A percentile compares a stretch with the other conserved stretches of the same genome.
Evolutionary conservation across 2,329 filamentous ascomycete genomes (phyloP).

Genomic region (Pseudogymnoascus sp.): DNA sequence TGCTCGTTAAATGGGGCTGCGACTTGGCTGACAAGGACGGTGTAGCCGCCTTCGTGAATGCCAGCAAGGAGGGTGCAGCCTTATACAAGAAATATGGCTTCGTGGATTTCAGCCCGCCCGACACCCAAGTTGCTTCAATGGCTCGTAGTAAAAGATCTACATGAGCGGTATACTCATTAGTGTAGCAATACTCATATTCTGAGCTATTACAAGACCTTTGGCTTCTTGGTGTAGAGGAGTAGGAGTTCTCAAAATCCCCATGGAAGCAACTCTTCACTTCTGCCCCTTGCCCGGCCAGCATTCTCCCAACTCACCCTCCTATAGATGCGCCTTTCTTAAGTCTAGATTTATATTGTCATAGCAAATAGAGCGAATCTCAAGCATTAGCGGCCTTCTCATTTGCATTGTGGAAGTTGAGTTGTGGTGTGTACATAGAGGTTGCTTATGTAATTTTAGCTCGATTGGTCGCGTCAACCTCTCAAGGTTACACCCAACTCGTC

Average conservation of each 20-base stretch:
- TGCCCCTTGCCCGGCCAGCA: too few relatives aligned
- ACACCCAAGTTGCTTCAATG: background rate
- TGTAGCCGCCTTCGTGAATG: background rate
- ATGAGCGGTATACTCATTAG: background rate
- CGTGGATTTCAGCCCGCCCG: background rate
- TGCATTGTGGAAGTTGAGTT: background rate
- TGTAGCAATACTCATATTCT: background rate
- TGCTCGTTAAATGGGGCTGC: conserved; percentile 23
- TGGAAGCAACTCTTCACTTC: too few relatives aligned
- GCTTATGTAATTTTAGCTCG: background rate
- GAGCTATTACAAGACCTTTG: conserved; percentile 21
- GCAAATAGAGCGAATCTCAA: background rate
- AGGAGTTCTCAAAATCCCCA: background rate
- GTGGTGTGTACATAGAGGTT: background rate
- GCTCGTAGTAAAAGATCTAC: background rate
- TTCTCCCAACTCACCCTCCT: too few relatives aligned
- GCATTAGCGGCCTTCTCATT: background rate
- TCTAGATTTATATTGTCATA: background rate
- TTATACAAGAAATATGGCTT: background rate
- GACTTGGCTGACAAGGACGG: conserved; percentile 11
- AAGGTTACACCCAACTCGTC: background rate
- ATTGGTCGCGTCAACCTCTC: background rate
- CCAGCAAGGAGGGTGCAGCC: background rate
- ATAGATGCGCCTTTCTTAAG: too few relatives aligned
- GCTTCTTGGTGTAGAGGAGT: conserved; percentile 17